These are phyloP conservation scores for Diaporthe vexans DNA, from an alignment of 2,329 filamentous ascomycete species.

Conservation along the genomic window DNA sequence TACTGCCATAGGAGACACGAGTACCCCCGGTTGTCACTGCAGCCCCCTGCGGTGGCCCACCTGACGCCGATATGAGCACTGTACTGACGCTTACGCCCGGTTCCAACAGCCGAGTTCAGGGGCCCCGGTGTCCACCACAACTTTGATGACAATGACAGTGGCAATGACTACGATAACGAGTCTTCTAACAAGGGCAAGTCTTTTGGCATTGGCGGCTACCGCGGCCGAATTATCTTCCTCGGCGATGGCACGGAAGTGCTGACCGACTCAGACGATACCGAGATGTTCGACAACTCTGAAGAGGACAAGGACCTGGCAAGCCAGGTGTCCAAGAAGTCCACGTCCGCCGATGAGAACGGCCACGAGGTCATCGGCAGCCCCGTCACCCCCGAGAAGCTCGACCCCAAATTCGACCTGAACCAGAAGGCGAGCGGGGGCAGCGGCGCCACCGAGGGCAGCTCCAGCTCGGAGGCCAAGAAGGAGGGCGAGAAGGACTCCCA, in stretches of 20 bases:
- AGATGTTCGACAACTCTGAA: slow-evolving; percentile 91
- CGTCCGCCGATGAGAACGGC: slow-evolving; percentile 46
- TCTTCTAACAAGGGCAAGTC: slow-evolving; percentile 65
- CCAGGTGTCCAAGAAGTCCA: slow-evolving; percentile 79
- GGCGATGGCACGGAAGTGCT: slow-evolving; percentile 95
- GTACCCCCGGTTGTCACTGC: neutral
- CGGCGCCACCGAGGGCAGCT: neutral
- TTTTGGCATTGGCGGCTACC: slow-evolving; percentile 78
- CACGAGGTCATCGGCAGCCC: slow-evolving; percentile 41
- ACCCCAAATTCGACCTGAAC: slow-evolving; percentile 38
- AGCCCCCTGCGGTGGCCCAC: neutral
- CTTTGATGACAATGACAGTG: slow-evolving; percentile 83
- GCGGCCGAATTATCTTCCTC: slow-evolving; percentile 92
- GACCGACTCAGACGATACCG: slow-evolving; percentile 88
- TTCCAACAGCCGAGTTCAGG: slow-evolving; percentile 80
- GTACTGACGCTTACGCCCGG: slow-evolving; percentile 46
- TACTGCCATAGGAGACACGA: slow-evolving; percentile 49
- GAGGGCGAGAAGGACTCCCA: slow-evolving; percentile 32
- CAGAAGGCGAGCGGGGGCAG: slow-evolving; percentile 28
- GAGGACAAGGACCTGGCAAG: slow-evolving; percentile 89
- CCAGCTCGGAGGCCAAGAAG: slow-evolving; percentile 11
- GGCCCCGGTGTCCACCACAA: slow-evolving; percentile 86
- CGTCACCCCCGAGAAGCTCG: slow-evolving; percentile 42
- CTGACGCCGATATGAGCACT: neutral
- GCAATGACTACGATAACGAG: slow-evolving; percentile 82